Conservation (phyloP, 257 asterid species). For the Petunia axillaris region DNA sequence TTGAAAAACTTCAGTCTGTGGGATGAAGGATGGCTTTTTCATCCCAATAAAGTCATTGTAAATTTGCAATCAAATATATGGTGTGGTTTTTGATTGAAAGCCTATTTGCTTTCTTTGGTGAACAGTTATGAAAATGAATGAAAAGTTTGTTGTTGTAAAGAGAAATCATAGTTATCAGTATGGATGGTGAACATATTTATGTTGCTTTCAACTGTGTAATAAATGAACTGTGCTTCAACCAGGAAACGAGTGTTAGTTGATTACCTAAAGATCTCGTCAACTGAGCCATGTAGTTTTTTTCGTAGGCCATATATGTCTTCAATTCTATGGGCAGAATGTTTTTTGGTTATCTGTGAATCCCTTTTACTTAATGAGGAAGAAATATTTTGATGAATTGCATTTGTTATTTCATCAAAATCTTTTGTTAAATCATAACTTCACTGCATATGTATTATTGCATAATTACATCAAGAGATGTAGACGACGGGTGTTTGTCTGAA, state of each 20-base stretch:
- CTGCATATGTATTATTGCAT: background rate
- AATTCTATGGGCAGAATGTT: background rate
- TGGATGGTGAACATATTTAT: background rate
- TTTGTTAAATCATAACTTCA: background rate
- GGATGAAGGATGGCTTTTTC: conserved; percentile 20
- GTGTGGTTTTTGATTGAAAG: conserved; percentile 22
- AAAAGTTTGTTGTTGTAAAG: conserved; percentile 18
- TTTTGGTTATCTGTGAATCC: background rate
- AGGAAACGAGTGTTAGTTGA: background rate
- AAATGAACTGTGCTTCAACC: background rate
- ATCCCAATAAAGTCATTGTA: conserved; percentile 16
- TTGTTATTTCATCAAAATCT: background rate
- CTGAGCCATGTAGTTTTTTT: background rate
- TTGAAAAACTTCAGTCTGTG: conserved; percentile 10
- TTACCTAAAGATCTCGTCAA: background rate
- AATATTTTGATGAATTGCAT: conserved; percentile 1
- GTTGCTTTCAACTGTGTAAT: too few species aligned
- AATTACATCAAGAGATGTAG: background rate
- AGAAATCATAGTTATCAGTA: background rate
- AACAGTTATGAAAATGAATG: conserved; percentile 1
- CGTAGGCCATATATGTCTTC: background rate
- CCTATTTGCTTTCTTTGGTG: conserved; percentile 5
- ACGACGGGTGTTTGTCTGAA: too few species aligned
- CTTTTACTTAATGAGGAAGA: too few species aligned
- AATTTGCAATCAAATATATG: conserved; percentile 18